Conservation (phyloP, 2,329 filamentous ascomycete species). For the Alternaria hordeiaustralica region DNA sequence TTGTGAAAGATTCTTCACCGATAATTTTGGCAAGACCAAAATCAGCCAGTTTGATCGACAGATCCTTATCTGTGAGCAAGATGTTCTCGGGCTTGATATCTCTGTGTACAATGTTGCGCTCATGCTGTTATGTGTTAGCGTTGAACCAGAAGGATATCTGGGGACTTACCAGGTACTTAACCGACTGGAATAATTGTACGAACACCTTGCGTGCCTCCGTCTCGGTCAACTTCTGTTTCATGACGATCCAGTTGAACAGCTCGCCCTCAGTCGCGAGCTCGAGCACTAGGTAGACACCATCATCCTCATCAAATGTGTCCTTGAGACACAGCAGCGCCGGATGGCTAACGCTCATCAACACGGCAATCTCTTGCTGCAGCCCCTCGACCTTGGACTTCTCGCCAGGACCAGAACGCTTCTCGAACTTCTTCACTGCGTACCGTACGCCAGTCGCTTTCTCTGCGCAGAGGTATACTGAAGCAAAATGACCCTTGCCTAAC, state of each 20-base stretch:
- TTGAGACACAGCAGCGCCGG: conserved; percentile 91
- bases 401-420: conserved; percentile 80
- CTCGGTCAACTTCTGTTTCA: conserved; percentile 87
- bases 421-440: conserved; percentile 95
- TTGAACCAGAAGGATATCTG: neutral
- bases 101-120: conserved; percentile 94
- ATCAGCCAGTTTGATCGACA: conserved; percentile 91
- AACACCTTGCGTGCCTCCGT: conserved; percentile 86
- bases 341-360: conserved; percentile 96
- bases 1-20: conserved; percentile 97
- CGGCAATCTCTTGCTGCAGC: conserved; percentile 92
- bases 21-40: conserved; percentile 99
- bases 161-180: conserved; percentile 86
- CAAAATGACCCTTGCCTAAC: conserved; percentile 94
- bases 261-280: conserved; percentile 93
- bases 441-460: conserved; percentile 82
- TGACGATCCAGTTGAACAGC: conserved; percentile 92
- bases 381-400: conserved; percentile 85
- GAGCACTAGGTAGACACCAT: conserved; percentile 88
- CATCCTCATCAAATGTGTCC: conserved; percentile 90
- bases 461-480: conserved; percentile 88
- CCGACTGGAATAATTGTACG: conserved; percentile 85
- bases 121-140: conserved; percentile 69
- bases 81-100: conserved; percentile 99
- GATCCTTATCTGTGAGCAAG: conserved; percentile 80